Base-by-base conservation (phyloP, 768 basidiomycete species). In the Naganishia kalamii region DNA sequence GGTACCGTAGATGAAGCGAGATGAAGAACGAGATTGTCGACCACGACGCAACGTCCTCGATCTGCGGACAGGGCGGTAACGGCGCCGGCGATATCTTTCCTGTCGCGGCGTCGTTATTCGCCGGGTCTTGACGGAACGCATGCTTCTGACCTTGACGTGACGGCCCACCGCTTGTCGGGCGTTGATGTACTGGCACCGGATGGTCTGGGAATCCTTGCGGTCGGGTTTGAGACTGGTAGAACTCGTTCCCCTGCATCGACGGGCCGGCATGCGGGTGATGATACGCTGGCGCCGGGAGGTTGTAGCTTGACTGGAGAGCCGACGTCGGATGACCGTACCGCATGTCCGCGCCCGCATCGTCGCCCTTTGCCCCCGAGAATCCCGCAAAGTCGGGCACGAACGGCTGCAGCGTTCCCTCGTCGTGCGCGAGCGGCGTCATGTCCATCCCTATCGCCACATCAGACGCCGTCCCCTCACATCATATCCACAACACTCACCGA, bases 1-100 rank as follows among this genome's bases (percentile, higher is more conserved):
- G 69, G 63, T 73, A 69, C 33, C 68, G 49, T 35, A 73, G 69
- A 63, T 65, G 69, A 1, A 73, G 69, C 13, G 65, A 69, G 44
- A 71, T 60, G 61, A 71, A 73, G 59, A 71, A 70, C 25, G 67
- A 70, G 46, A 73, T 48, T 48, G 67, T 69, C 21, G 52, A 59
- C 60, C 60, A 67, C 6, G 61, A 57, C 6, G 52, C 57, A 7
- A 67, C 54, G 62, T 62, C 60, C 54, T 67, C 66, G 51, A 67
- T 52, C 62, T 63, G 62, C 32, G 62, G 62, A 40, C 51, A 52
- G 6, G 32, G 30, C 33, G 51, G 51, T 3, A 52, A 21, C 21
- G 51, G 2, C 5, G 32, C 33, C 13, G 3, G 10, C 30, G 51
- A 52, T 2, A 52, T 52, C 33, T 52, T 32, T 19, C 51, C 32